Conservation (phyloP, 441 rosid species). For the Eruca vesicaria region DNA sequence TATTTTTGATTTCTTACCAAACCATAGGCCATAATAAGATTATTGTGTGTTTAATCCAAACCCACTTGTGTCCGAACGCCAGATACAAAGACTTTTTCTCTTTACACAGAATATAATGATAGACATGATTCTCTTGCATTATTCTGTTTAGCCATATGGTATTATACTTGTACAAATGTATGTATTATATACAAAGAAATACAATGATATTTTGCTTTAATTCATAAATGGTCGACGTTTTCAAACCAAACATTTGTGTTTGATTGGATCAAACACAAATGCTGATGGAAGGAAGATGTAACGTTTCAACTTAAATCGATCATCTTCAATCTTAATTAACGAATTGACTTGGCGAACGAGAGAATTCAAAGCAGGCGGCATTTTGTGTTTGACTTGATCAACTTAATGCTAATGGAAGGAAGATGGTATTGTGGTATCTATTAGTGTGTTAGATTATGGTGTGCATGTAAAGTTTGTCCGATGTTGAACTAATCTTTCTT, state of each 20-base stretch:
- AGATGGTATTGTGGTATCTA: neutral
- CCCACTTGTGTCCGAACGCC: neutral
- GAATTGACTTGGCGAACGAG: neutral
- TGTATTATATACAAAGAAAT: neutral
- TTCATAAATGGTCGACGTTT: neutral
- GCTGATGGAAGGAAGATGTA: slow-evolving; percentile 25
- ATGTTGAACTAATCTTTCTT: neutral
- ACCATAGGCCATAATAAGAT: neutral
- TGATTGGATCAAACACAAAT: slow-evolving; percentile 15
- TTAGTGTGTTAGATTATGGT: neutral
- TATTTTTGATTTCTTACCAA: neutral
- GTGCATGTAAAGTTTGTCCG: neutral
- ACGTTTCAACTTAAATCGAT: slow-evolving; percentile 9
- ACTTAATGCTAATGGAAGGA: neutral
- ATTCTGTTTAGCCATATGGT: neutral
- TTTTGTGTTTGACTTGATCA: neutral
- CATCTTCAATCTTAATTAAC: neutral
- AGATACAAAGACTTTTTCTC: neutral
- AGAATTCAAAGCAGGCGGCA: neutral
- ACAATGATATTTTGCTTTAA: neutral
- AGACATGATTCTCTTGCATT: neutral
- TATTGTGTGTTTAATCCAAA: slow-evolving; percentile 12
- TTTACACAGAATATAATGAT: slow-evolving; percentile 2
- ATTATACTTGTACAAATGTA: neutral
- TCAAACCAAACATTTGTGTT: neutral